Evolutionary conservation across 495 filamentous ascomycete species (phyloP), one percentile per base, ranked within the genome.

Genomic region (Penicillium mononematosum): DNA sequence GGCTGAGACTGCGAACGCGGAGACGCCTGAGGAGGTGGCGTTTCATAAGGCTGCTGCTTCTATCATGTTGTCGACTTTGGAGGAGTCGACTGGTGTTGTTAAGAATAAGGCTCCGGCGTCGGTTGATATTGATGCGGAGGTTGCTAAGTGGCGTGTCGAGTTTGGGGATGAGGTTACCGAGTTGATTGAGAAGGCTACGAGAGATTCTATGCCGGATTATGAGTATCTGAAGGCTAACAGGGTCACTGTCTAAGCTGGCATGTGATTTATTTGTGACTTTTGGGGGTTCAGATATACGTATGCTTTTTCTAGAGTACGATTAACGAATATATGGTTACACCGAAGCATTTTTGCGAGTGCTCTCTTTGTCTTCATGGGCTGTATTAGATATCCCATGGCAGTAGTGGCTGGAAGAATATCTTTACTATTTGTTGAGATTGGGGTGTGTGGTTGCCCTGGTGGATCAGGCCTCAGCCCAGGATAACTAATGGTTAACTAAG

Each of bases 121-220:
- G 0, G 50, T 81, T 24, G 70, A 76, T 49, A 61, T 80, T n/a
- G 67, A 55, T 16, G 64, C 31, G 11, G 78, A 81, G 68, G 66
- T 62, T 12, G 55, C 45, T 6, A 54, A 57, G 51, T 59, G 63
- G 63, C 50, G 50, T 36, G 39, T 42, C 53, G 36, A 61, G 38
- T 52, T 70, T 62, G 43, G 54, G n/a, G 44, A 62, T 52, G 36
- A 63, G 41, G 45, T 22, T 66, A 42, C 46, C 11, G 53, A 20
- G 36, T 52, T 66, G 36, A 27, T 81, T 12, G 75, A 75, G 60
- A 57, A 56, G 50, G 63, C 61, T 55, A 77, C 80, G 1, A 29
- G 55, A 44, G 70, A 59, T n/a, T 66, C 72, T 2, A 78, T 79
- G 77, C 56, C 64, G 11, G 77, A 81, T 56, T 81, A 79, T 63